These are phyloP conservation scores for Cystoisospora suis DNA, from an alignment of 169 alveolate genomes.

Conservation along the genomic window DNA sequence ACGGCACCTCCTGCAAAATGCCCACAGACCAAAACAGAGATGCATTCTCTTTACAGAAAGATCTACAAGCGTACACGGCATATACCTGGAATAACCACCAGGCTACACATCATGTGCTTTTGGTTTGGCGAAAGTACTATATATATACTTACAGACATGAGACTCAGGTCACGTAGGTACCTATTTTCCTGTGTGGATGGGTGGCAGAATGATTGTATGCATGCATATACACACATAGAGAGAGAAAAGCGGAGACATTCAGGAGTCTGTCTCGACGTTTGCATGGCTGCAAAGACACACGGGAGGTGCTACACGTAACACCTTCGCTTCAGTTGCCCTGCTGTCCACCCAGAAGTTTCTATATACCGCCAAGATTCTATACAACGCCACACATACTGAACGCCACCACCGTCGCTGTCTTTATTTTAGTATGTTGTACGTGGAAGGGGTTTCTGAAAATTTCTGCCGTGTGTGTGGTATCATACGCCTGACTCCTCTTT, in stretches of 20 bases:
- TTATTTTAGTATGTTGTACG: too few species aligned
- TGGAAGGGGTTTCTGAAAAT: too few species aligned
- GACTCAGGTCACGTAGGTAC: background rate
- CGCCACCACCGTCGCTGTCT: background rate
- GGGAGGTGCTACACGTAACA: background rate
- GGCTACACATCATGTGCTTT: too few species aligned
- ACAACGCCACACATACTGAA: background rate
- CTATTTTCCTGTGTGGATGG: background rate
- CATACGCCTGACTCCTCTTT: too few species aligned
- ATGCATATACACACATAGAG: background rate
- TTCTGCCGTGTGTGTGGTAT: too few species aligned
- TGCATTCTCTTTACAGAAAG: background rate
- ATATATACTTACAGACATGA: too few species aligned
- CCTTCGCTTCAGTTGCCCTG: background rate
- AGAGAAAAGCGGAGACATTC: too few species aligned
- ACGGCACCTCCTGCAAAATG: background rate
- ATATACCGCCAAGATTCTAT: background rate
- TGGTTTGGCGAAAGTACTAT: too few species aligned
- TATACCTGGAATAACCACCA: background rate
- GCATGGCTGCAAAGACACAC: background rate
- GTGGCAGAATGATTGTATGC: background rate
- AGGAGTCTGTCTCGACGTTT: background rate
- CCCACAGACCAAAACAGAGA: too few species aligned
- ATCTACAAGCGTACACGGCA: background rate
- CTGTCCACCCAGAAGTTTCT: background rate